Base-by-base conservation (phyloP, 164 flowering plant genomes). In the Euptelea pleiosperma region DNA sequence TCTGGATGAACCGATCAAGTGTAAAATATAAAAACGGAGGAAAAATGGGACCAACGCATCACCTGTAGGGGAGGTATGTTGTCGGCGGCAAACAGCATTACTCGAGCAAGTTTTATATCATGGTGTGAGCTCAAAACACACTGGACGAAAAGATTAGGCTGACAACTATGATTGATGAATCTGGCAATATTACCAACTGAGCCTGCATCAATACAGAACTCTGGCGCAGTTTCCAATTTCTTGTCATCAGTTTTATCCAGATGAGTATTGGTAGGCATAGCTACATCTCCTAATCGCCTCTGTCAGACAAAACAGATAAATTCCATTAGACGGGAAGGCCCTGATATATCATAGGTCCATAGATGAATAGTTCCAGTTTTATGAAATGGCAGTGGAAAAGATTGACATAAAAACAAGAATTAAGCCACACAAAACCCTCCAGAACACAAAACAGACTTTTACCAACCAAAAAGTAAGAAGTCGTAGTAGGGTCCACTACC, bases 101-200 rank as follows among this genome's bases (percentile, higher is more conserved):
- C 65, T 15, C 89, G 68, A 56, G 97, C 96, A 37, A 84, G 87
- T 39, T 71, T 79, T 9, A 78, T 41, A 59, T 93, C 96, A 46
- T 78, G 87, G 57, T 90, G 96, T 6, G 80, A 65, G 73, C 89
- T 83, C 69, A 93, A 65, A 18, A 93, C 77, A 65, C 97, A 86
- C 51, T 93, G 99, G 6, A 90, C 91, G 62, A 88, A 93, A 0
- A 93, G 73, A 67, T 93, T 93, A 1, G 99, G 99, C 39, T 79
- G 82, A 57, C 99, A 93, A 54, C 97, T 88, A 59, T 93, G 99
- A 60, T 93, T 93, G 24, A 93, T 82, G 59, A 88, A 90, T 68
- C 97, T 77, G 0, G 97, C 77, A 34, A 93, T 52, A 64, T 82
- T 86, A 7, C 99, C 99, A 40, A 56, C 61, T 1, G 74, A 47